phyloP scores from a whole-genome alignment of 257 asterid genomes.

The Parsonsia alboflavescens region DNA sequence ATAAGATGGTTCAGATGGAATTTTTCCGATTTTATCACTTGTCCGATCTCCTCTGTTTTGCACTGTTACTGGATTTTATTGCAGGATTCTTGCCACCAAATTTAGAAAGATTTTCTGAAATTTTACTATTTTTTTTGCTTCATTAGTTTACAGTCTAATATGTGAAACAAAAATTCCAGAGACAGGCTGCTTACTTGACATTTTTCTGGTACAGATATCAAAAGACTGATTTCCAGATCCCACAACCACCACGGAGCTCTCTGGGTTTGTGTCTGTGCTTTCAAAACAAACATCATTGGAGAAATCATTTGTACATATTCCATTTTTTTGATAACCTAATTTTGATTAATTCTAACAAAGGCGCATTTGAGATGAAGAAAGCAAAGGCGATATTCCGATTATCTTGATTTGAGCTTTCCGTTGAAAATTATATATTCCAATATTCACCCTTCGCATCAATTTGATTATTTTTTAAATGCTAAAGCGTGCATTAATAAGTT shows the following conservation, averaged over 20 bases:
- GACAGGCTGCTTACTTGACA: slow-evolving; percentile 13
- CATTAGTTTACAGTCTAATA: not conserved
- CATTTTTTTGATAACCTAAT: not conserved
- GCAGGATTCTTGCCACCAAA: not conserved
- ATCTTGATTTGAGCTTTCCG: too few relatives aligned
- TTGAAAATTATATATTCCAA: too few relatives aligned
- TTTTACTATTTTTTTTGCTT: not conserved
- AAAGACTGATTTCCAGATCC: slow-evolving; percentile 75
- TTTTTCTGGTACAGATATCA: slow-evolving; percentile 45
- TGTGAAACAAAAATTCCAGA: slow-evolving; percentile 11
- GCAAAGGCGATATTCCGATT: too few relatives aligned
- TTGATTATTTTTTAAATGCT: too few relatives aligned
- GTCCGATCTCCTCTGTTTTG: not conserved
- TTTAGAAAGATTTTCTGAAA: not conserved
- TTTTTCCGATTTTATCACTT: not conserved
- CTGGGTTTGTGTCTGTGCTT: slow-evolving; percentile 34
- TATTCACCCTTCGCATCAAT: too few relatives aligned
- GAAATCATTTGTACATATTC: not conserved
- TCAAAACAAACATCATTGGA: not conserved
- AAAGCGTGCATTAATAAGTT: too few relatives aligned
- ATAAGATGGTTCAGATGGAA: not conserved
- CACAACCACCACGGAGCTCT: slow-evolving; percentile 58
- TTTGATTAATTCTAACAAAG: not conserved
- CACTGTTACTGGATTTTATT: too few relatives aligned
- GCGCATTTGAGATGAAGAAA: too few relatives aligned